These are phyloP conservation scores for Lepiota venenata DNA, from an alignment of 768 basidiomycete genomes.

Conservation along the genomic window DNA sequence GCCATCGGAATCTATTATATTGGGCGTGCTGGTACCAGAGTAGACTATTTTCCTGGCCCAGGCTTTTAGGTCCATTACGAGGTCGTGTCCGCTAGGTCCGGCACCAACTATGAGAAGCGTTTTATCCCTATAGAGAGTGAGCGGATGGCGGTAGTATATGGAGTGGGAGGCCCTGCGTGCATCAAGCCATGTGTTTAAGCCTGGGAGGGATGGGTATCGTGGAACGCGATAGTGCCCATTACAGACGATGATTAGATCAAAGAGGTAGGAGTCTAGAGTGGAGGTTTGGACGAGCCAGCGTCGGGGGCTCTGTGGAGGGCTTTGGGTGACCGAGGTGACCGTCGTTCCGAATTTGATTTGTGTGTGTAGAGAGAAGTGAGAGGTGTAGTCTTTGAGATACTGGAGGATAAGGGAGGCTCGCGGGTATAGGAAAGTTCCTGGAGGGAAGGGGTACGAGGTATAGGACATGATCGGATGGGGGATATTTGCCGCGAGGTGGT, in stretches of 20 bases:
- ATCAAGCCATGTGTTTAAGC: conserved; percentile 55
- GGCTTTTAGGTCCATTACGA: conserved; percentile 53
- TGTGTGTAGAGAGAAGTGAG: conserved; percentile 54
- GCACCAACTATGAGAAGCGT: conserved; percentile 45
- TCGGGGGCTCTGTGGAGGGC: conserved; percentile 11
- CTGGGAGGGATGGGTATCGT: conserved; percentile 56
- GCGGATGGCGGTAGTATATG: conserved; percentile 60
- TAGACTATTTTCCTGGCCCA: conserved; percentile 48
- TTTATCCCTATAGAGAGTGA: conserved; percentile 29
- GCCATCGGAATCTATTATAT: conserved; percentile 26
- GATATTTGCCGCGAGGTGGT: conserved; percentile 78
- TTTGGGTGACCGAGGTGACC: conserved; percentile 47
- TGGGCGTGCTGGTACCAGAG: conserved; percentile 39
- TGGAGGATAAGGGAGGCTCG: conserved; percentile 51
- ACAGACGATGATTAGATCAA: conserved; percentile 69
- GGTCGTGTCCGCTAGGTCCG: conserved; percentile 70
- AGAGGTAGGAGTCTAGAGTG: conserved; percentile 30
- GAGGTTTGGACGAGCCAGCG: conserved; percentile 48
- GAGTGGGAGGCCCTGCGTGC: conserved; percentile 58
- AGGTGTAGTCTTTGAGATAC: conserved; percentile 71
- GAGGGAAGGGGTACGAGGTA: conserved; percentile 60
- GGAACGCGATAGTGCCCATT: conserved; percentile 76
- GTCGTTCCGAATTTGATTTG: conserved; percentile 61
- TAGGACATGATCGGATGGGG: conserved; percentile 79
- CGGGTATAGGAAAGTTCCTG: conserved; percentile 70